phyloP scores from a whole-genome alignment of 345 rosid species.

The Brassica rapa region DNA sequence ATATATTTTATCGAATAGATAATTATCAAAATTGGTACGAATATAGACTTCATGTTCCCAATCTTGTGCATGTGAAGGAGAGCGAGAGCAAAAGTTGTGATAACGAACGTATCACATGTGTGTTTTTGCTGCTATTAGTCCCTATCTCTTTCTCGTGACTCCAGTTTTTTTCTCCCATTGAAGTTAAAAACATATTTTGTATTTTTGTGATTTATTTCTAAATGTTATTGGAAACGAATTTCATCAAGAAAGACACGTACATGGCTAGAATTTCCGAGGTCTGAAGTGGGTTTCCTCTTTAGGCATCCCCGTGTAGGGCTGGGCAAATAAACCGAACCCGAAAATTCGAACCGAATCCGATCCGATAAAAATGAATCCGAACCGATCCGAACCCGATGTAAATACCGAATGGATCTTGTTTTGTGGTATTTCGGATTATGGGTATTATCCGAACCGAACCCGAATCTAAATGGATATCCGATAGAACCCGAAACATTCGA shows the following conservation, averaged over 20 bases:
- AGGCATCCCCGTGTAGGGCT: slow-evolving; percentile 14
- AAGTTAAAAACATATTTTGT: background rate
- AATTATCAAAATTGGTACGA: background rate
- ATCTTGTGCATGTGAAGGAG: slow-evolving; percentile 39
- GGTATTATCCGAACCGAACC: no score
- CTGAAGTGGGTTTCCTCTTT: background rate
- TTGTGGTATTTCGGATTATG: no score
- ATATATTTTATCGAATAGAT: background rate
- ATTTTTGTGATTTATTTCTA: slow-evolving; percentile 10
- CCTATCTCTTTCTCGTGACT: slow-evolving; percentile 36
- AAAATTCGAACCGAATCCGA: no score
- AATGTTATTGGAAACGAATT: background rate
- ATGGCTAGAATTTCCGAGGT: background rate
- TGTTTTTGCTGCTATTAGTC: slow-evolving; percentile 16
- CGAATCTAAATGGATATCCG: no score
- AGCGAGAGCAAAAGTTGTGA: slow-evolving; percentile 15
- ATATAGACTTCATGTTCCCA: slow-evolving; percentile 37
- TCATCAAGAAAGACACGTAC: background rate
- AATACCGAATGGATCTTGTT: no score
- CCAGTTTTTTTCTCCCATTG: background rate
- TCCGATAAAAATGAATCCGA: no score
- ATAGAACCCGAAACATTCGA: no score
- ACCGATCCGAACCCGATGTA: no score
- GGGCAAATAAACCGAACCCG: no score
- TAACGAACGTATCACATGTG: slow-evolving; percentile 32